A percentile compares a stretch with the other conserved stretches of the same genome.
Evolutionary conservation across 2,329 filamentous ascomycete genomes (phyloP).

Genomic region (Hymenoscyphus infarciens): DNA sequence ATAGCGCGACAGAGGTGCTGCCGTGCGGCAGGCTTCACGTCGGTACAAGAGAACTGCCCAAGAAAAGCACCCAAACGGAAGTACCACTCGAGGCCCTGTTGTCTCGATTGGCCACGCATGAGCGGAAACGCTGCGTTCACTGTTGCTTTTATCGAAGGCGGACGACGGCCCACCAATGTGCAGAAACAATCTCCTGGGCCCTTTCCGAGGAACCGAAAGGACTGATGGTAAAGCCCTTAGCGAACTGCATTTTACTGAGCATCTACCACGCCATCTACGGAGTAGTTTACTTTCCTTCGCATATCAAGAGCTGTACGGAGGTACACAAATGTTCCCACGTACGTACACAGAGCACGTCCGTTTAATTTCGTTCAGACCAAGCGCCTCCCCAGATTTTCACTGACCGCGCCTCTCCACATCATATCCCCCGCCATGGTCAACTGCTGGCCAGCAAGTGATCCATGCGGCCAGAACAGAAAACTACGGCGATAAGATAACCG

Average conservation of each 20-base stretch:
- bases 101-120: constrained; percentile 24
- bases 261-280: neutral
- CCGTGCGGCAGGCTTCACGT: constrained; percentile 4
- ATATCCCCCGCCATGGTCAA: constrained; percentile 9
- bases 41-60: constrained; percentile 6
- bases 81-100: constrained; percentile 4
- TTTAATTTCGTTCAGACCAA: neutral
- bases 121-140: constrained; percentile 21
- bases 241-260: neutral
- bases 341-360: neutral
- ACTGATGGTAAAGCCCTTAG: constrained; percentile 7
- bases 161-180: constrained; percentile 17
- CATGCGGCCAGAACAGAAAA: constrained; percentile 7
- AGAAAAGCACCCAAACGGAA: constrained; percentile 6
- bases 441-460: constrained; percentile 7
- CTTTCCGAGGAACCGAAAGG: constrained; percentile 22
- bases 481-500: constrained; percentile 15
- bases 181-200: constrained; percentile 19
- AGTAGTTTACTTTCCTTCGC: neutral
- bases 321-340: neutral
- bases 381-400: constrained; percentile 10
- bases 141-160: constrained; percentile 12
- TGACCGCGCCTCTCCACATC: constrained; percentile 6
- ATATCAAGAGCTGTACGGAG: neutral
- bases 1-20: constrained; percentile 11